These are phyloP conservation scores for Fraxinus dipetala DNA, from an alignment of 305 asterid species.

Conservation along the genomic window DNA sequence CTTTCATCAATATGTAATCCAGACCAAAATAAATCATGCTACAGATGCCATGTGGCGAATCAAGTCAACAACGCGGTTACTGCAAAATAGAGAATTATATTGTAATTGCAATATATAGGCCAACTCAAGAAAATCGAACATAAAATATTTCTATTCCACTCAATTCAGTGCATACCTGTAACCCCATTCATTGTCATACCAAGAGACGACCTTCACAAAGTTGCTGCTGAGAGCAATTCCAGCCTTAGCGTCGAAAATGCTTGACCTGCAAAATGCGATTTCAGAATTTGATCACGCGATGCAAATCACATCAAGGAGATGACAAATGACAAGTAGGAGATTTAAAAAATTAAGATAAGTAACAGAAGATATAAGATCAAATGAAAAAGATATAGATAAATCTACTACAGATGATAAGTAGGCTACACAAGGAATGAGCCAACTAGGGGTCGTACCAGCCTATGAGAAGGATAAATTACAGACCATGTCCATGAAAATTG, in stretches of 20 bases:
- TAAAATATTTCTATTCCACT: constrained; percentile 33
- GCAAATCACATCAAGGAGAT: not conserved
- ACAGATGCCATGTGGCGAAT: constrained; percentile 68
- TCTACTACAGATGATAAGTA: not conserved
- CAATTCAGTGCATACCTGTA: constrained; percentile 51
- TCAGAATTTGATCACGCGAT: not conserved
- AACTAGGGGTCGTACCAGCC: not conserved
- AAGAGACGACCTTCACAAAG: constrained; percentile 73
- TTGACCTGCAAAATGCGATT: constrained; percentile 46
- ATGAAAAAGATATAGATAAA: not conserved
- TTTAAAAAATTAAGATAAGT: not conserved
- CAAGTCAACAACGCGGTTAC: constrained; percentile 72
- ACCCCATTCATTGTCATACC: constrained; percentile 95
- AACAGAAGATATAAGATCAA: not conserved
- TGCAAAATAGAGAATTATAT: constrained; percentile 26
- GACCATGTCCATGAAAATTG: not conserved
- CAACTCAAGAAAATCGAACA: not conserved
- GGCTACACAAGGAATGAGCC: not conserved
- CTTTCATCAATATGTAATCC: not conserved
- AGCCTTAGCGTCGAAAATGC: constrained; percentile 87
- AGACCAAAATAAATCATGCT: constrained; percentile 17
- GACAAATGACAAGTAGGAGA: not conserved
- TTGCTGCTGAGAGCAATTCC: constrained; percentile 71
- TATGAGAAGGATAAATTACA: not conserved
- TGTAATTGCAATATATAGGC: not conserved